Percentiles rank a stretch among this genome's conserved stretches.
These are phyloP conservation scores for Ambispora gerdemannii DNA, from an alignment of 192 early-diverging fungal genomes.

Conservation along the genomic window DNA sequence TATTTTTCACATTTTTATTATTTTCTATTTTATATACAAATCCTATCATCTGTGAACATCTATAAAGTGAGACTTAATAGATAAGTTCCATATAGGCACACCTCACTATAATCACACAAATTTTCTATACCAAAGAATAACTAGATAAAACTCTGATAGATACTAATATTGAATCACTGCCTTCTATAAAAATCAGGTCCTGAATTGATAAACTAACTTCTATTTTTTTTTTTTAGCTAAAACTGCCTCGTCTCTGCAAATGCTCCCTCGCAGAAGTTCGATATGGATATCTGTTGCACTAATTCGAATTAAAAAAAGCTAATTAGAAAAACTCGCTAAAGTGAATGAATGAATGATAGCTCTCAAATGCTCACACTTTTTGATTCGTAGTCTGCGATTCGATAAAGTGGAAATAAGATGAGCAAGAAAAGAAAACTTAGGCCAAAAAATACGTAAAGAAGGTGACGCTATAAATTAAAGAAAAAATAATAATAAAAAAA, in stretches of 20 bases:
- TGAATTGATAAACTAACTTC: too few relatives aligned
- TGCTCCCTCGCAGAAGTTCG: conserved; percentile 49
- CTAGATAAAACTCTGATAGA: background rate
- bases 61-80: too few relatives aligned
- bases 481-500: background rate
- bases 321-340: too few relatives aligned
- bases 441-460: conserved; percentile 43
- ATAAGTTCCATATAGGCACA: background rate
- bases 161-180: too few relatives aligned
- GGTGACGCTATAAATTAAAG: conserved; percentile 32
- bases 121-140: background rate
- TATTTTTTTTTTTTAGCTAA: too few relatives aligned
- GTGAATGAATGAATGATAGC: too few relatives aligned
- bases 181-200: too few relatives aligned
- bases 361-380: conserved; percentile 40
- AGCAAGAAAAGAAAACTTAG: conserved; percentile 40
- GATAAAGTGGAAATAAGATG: conserved; percentile 44
- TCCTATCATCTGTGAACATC: too few relatives aligned
- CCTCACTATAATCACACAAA: background rate
- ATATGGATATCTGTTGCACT: conserved; percentile 48
- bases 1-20: too few relatives aligned
- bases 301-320: background rate
- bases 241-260: conserved; percentile 45
- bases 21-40: too few relatives aligned
- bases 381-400: conserved; percentile 47